These are phyloP conservation scores for Scenedesmus sp. DNA, from an alignment of 163 green algal genomes.

Conservation along the genomic window DNA sequence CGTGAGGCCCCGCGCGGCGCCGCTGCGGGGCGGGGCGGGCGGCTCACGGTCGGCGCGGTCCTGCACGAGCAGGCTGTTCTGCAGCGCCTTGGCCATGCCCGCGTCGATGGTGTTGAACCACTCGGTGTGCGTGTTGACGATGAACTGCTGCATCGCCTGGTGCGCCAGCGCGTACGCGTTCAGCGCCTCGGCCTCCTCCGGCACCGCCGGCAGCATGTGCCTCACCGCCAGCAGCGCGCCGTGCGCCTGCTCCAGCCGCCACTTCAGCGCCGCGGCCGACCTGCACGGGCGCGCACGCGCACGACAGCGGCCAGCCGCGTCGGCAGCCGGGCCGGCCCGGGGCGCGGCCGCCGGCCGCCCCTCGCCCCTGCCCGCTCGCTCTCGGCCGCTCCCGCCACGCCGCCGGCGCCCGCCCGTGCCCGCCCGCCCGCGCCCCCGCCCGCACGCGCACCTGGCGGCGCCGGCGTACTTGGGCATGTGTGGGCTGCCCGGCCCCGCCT, in stretches of 20 bases:
- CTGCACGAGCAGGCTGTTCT: conserved; percentile 73
- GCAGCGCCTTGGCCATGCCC: conserved; percentile 66
- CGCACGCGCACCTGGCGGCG: conserved; percentile 70
- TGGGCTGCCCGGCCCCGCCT: conserved; percentile 60
- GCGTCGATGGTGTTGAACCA: conserved; percentile 81
- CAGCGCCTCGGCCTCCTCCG: conserved; percentile 63
- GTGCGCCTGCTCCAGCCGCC: conserved; percentile 73
- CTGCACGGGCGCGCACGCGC: no score
- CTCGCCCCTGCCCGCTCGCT: no score
- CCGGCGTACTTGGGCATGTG: conserved; percentile 78
- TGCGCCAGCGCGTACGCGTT: conserved; percentile 73
- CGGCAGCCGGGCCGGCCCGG: no score
- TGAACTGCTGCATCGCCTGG: conserved; percentile 78
- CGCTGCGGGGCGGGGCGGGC: no score
- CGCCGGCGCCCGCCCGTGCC: no score
- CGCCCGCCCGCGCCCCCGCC: no score
- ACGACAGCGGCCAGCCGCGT: no score
- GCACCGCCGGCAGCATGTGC: conserved; percentile 65
- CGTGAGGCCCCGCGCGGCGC: no score
- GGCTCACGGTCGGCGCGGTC: conserved; percentile 65
- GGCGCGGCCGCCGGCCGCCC: no score
- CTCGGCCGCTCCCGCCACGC: no score
- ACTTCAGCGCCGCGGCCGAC: conserved; percentile 67
- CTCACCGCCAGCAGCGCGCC: conserved; percentile 53
- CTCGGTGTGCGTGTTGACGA: conserved; percentile 80